Conservation (phyloP, 2,329 filamentous ascomycete genomes). For the Aspergillus carbonarius region DNA sequence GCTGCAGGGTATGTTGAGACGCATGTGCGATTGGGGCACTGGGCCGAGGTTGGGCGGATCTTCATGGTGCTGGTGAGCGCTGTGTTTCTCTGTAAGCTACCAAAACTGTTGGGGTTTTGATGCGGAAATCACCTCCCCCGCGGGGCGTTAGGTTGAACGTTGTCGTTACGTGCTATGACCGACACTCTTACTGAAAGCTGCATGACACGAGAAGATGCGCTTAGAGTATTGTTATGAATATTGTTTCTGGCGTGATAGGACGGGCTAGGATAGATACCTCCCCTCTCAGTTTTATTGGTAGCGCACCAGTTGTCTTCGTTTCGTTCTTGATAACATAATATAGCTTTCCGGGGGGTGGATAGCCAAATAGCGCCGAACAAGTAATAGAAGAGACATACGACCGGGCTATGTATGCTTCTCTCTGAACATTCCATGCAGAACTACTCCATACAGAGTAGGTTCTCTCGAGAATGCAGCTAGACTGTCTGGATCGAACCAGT, state of each 20-base stretch:
- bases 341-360: background rate
- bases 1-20: slow-evolving; percentile 45
- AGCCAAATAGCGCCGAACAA: too few relatives aligned
- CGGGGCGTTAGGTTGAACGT: background rate
- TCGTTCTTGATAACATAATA: background rate
- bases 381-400: background rate
- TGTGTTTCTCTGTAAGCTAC: slow-evolving; percentile 33
- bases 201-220: slow-evolving; percentile 1
- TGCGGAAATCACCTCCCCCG: slow-evolving; percentile 1
- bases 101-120: slow-evolving; percentile 25
- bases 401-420: background rate
- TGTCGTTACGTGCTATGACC: background rate
- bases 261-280: background rate
- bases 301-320: background rate
- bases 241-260: background rate
- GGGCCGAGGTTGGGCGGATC: slow-evolving; percentile 45
- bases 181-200: background rate
- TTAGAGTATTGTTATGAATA: background rate
- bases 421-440: too few relatives aligned
- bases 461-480: too few relatives aligned
- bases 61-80: slow-evolving; percentile 42
- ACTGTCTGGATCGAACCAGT: background rate
- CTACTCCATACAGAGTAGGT: too few relatives aligned
- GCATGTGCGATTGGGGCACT: slow-evolving; percentile 43
- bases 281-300: background rate